Evolutionary conservation across 306 rosid species (phyloP), one percentile per base, ranked within the genome.

Genomic region (Dalbergia cultrata): DNA sequence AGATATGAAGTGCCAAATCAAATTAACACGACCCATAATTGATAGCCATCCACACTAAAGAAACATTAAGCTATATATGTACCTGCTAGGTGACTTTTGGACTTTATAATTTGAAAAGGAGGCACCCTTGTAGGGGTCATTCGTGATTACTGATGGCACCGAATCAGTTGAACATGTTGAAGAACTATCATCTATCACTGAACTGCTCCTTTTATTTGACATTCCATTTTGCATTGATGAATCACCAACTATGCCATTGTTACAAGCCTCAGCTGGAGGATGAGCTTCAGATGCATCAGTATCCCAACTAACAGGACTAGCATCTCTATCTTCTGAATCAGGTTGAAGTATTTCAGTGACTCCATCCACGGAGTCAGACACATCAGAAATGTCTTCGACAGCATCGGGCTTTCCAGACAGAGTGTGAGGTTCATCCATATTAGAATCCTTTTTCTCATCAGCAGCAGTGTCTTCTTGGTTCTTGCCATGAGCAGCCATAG

Each of bases 101-200:
- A 76, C 87, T 82, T 87, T 92, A 67, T 66, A 78, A 69, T 84
- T 89, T 54, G 92, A 81, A 72, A 81, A 74, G 0, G 88, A 47
- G 81, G 67, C 88, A 63, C 89, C 92, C 79, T 84, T 93, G 71
- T 79, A 85, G 49, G 90, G 80, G 45, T 87, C 98, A 81, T 81
- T 92, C 85, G 78, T 86, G 62, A 86, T 88, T 39, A 92, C 87
- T 22, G 99, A 93, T 16, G 95, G 98, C 76, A 93, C 85, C 9
- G 99, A 96, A 83, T 96, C 99, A 1, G 95, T 88, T 47, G 99
- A 96, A 79, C 99, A 93, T 17, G 98, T 96, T 75, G 99, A 96
- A 81, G 99, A 96, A 88, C 97, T 96, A 84, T 96, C 99, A 80
- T 96, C 99, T 90, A 96, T 84, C 33, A 84, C 83, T 3, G 83